A percentile compares a stretch with the other conserved stretches of the same genome.
Conservation (phyloP, 768 basidiomycete species). For the Macrocybe gigantea region DNA sequence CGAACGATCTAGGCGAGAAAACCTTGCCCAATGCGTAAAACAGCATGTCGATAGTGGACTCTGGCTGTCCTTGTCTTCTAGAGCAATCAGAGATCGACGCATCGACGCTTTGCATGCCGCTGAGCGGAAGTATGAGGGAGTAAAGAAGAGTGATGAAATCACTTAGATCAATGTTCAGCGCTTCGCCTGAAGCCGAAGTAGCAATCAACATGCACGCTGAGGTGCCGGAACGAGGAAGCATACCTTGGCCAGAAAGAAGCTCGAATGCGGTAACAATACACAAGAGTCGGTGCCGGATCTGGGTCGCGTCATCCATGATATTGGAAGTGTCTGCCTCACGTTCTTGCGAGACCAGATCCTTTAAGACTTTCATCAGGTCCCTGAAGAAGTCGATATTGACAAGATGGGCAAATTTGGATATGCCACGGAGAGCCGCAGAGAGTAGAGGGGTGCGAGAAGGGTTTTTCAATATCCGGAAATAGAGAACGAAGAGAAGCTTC, state of each 20-base stretch:
- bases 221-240: constrained; percentile 13
- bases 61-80: constrained; percentile 21
- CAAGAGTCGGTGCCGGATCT: constrained; percentile 57
- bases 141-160: constrained; percentile 88
- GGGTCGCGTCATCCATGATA: constrained; percentile 28
- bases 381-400: constrained; percentile 99
- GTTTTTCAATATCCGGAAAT: constrained; percentile 93
- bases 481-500: constrained; percentile 93
- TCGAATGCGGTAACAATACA: constrained; percentile 98
- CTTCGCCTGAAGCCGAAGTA: constrained; percentile 62
- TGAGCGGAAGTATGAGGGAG: constrained; percentile 71
- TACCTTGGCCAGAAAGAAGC: constrained; percentile 92
- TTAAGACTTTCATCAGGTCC: constrained; percentile 85
- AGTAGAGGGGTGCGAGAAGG: constrained; percentile 73
- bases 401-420: constrained; percentile 90
- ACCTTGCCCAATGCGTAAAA: constrained; percentile 81
- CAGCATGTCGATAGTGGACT: constrained; percentile 55
- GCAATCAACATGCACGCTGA: constrained; percentile 4
- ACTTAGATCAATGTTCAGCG: constrained; percentile 90
- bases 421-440: constrained; percentile 84
- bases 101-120: constrained; percentile 62
- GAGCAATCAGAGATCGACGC: background rate
- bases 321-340: constrained; percentile 33
- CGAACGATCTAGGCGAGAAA: constrained; percentile 68
- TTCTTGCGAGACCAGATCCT: constrained; percentile 61